Evolutionary conservation across 2,329 filamentous ascomycete genomes (phyloP), one percentile per base, ranked within the genome.

Genomic region (Colletotrichum sp.): DNA sequence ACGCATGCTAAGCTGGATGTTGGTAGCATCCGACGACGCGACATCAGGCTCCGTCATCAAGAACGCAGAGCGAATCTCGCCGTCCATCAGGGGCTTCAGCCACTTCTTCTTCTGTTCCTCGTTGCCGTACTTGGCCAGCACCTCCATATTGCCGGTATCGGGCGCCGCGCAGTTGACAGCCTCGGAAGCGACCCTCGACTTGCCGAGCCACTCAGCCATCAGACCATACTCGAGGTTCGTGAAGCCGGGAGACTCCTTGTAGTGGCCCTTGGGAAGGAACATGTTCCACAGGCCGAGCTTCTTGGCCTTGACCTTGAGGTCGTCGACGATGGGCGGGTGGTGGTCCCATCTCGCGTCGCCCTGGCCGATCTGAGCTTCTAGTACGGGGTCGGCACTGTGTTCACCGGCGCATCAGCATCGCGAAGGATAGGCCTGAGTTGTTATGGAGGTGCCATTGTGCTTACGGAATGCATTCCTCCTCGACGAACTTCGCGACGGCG

Each of bases 91-190:
- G 7, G 95, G 96, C 80, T 89, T 90, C 71, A 98, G 89, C 96
- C 96, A 98, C 84, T 94, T 84, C 80, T 91, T 90, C 91, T 98
- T 98, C 87, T 98, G 95, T 65, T 90, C 92, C 13, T 95, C 95
- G 80, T 93, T 96, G 79, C 95, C 96, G 83, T 98, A 98, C 88
- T 96, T 97, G 82, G 96, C 96, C 80, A 98, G 84, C 26, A 98
- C 96, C 84, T 98, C 96, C 95, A 98, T 98, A 86, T 98, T 98
- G 66, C 96, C 96, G 6, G 96, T 98, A 84, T 98, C 96, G 4
- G 96, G 96, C 5, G 96, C 96, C 44, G 96, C 91, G 86, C 96
- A 98, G 86, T 98, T 98, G 84, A 93, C 95, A 30, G 96, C 95
- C 88, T 97, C 95, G 9, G 94, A 95, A 13, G 96, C 97, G 77